Evolutionary conservation across 345 rosid genomes (phyloP), one percentile per base, ranked within the genome.

Genomic region (Ceriops tagal): DNA sequence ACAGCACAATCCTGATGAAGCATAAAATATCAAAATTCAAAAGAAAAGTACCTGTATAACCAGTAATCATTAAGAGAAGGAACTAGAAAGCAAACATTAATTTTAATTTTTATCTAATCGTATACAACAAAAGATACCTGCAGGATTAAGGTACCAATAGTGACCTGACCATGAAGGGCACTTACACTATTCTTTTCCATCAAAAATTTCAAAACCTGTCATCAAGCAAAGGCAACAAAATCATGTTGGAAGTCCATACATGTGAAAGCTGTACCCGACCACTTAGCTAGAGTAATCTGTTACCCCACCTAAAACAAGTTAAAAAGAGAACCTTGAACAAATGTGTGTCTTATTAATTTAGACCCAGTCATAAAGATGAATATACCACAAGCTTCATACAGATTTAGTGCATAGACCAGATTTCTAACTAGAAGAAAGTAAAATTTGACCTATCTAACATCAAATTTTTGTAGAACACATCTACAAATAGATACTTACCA

Each of bases 141-240:
- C 80, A 92, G 82, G 68, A 92, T 92, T 66, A 92, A 92, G 69
- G 86, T 92, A 62, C 97, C 97, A 77, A 92, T 77, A 13, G 96
- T 92, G 71, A 92, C 91, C 81, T 92, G 97, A 76, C 96, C 96
- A 69, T 92, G 92, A 58, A 92, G 88, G 28, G 93, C 84, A 84
- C 71, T 88, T 67, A 79, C 79, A 69, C 89, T 82, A 83, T 89
- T 92, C 79, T 77, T 88, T 80, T 92, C 97, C 96, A 88, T 89
- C 70, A 92, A 79, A 83, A 89, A 92, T 67, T 92, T 92, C 79
- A 92, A 78, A 55, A 92, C 97, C 96, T 92, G 81, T 58, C 37
- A 24, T 70, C 75, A 62, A 66, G 28, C 19, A 58, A 13, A 43
- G 49, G 63, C 39, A 15, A 27, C 19, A 15, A 34, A 59, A 5